Evolutionary conservation across 148 eudicot species (phyloP).

Genomic region (Camellia granthamiana): DNA sequence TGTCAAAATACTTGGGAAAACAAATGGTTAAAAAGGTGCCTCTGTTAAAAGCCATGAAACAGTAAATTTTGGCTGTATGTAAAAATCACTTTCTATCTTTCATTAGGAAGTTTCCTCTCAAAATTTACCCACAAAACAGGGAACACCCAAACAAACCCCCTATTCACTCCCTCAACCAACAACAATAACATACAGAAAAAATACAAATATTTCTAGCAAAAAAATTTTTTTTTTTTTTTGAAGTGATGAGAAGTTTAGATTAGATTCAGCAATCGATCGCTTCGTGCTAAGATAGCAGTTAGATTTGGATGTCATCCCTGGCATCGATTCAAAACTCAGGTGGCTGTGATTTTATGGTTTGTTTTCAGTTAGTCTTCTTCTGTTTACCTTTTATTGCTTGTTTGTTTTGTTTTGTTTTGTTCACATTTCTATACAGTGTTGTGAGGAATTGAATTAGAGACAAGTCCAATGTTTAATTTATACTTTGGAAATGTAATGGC

Average conservation of each 20-base stretch:
- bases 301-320: neutral
- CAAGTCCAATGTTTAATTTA: neutral
- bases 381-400: constrained; percentile 19
- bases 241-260: neutral
- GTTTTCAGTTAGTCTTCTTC: constrained; percentile 12
- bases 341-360: neutral
- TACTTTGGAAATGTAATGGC: neutral
- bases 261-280: neutral
- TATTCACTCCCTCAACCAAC: neutral
- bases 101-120: neutral
- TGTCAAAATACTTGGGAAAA: neutral
- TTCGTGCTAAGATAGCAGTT: constrained; percentile 14
- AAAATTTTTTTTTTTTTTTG: neutral
- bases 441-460: neutral
- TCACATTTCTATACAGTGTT: neutral
- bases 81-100: neutral
- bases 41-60: neutral
- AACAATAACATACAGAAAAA: constrained; percentile 6
- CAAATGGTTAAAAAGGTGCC: neutral
- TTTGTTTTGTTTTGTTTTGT: constrained; percentile 18
- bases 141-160: neutral
- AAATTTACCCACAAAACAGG: neutral
- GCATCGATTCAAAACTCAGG: neutral
- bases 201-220: constrained; percentile 12
- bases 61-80: neutral